Base-by-base conservation (phyloP, 2,329 filamentous ascomycete genomes). In the Magnaporthiopsis incrustans region DNA sequence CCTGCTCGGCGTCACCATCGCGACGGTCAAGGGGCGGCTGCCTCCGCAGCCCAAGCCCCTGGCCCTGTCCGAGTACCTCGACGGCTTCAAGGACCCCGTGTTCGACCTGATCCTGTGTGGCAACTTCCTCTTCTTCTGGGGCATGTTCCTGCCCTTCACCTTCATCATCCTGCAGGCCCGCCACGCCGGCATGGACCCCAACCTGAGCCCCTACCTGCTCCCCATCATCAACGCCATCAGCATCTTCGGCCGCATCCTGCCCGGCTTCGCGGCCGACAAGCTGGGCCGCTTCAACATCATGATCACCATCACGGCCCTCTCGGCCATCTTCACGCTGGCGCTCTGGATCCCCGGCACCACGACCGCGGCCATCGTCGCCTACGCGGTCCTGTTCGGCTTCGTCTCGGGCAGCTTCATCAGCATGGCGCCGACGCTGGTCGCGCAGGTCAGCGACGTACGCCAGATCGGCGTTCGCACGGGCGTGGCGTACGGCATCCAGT, bases 331-430 rank as follows among this genome's bases (percentile, higher is more conserved):
- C 65, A 73, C 73, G 11, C 72, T 78, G 12, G 76, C 71, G 56
- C 71, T 86, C 27, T 78, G 77, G 77, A 72, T 78, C 57, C 74
- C 75, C 4, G 77, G 73, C 56, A 66, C 70, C 15, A 76, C 77
- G 12, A 82, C 85, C 12, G 80, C 78, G 1, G 79, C 82, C 3
- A 82, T 85, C 50, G 80, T 90, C 61, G 76, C 83, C 22, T 90
- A 88, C 73, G 80, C 82, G 18, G 78, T 80, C 3, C 70, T 89
- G 1, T 90, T 87, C 67, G 88, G 88, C 7, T 89, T 90, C 72
- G 78, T 79, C 15, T 86, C 84, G 1, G 88, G 88, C 15, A 83
- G 83, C 3, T 88, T 85, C 68, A 82, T 89, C 61, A 82, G 82
- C 2, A 74, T 90, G 22, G 75, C 79, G 0, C 83, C 86, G 0